Conservation (phyloP, 2,329 filamentous ascomycete genomes). For the Hymenoscyphus infarciens region DNA sequence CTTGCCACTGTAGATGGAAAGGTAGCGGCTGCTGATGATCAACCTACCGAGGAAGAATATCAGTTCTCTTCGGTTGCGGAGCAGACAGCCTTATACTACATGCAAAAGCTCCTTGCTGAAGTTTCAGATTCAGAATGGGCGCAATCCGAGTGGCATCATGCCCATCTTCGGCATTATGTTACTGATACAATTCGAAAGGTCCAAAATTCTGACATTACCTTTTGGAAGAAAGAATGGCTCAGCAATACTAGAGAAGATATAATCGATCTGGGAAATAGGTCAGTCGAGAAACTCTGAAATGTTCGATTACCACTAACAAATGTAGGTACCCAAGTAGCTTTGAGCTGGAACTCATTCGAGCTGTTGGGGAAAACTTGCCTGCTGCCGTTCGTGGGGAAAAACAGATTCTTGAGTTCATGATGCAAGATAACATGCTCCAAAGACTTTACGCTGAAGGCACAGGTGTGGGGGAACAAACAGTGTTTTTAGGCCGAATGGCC, state of each 20-base stretch:
- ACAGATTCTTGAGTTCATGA: conserved; percentile 26
- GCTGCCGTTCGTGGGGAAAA: conserved; percentile 20
- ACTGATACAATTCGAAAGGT: conserved; percentile 4
- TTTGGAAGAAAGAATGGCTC: conserved; percentile 20
- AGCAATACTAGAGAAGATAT: conserved; percentile 9
- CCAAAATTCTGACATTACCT: conserved; percentile 16
- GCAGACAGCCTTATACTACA: conserved; percentile 18
- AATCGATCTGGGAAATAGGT: conserved; percentile 6
- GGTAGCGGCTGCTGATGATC: conserved; percentile 12
- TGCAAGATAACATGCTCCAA: conserved; percentile 21
- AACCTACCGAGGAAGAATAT: conserved; percentile 17
- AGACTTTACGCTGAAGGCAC: conserved; percentile 23
- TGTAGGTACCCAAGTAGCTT: conserved; percentile 12
- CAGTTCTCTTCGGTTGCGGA: conserved; percentile 16
- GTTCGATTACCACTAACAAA: conserved; percentile 7
- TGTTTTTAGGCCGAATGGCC: conserved; percentile 7
- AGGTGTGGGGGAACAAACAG: conserved; percentile 13
- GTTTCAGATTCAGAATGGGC: conserved; percentile 14
- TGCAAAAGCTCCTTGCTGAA: conserved; percentile 11
- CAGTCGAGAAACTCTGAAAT: not conserved
- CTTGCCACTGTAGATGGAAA: conserved; percentile 21
- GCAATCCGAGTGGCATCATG: conserved; percentile 14
- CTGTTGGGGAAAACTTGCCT: conserved; percentile 23
- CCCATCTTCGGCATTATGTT: conserved; percentile 12
- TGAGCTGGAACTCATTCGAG: conserved; percentile 20